phyloP scores from a whole-genome alignment of 2,329 filamentous ascomycete species.

The Magnaporthiopsis poae region DNA sequence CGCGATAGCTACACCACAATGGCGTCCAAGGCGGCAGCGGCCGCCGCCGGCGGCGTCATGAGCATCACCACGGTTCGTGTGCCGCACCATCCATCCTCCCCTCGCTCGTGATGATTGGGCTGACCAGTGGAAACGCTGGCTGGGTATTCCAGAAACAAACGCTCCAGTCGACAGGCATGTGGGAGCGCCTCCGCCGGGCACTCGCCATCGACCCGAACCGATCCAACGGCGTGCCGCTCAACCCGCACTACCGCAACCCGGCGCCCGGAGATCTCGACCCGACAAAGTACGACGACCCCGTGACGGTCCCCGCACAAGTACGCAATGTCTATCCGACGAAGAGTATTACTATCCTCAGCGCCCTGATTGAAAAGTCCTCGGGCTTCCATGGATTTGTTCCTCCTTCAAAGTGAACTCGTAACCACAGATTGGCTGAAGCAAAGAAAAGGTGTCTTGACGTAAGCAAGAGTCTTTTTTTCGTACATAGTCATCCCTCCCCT shows the following conservation, averaged over 20 bases:
- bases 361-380: too few relatives aligned
- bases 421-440: too few relatives aligned
- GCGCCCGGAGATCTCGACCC: conserved; percentile 66
- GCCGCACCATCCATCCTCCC: too few relatives aligned
- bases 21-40: conserved; percentile 51
- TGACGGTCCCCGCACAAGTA: conserved; percentile 73
- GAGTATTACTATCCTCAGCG: too few relatives aligned
- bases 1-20: conserved; percentile 32
- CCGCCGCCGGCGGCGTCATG: conserved; percentile 44
- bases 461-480: too few relatives aligned
- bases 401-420: too few relatives aligned
- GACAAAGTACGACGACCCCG: conserved; percentile 65
- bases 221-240: conserved; percentile 84
- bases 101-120: too few relatives aligned
- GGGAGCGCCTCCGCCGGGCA: conserved; percentile 69
- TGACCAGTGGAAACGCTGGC: background rate
- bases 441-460: too few relatives aligned
- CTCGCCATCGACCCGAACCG: conserved; percentile 77
- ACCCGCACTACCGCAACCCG: conserved; percentile 84
- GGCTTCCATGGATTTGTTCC: too few relatives aligned
- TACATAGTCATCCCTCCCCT: too few relatives aligned
- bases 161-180: conserved; percentile 78
- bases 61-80: conserved; percentile 48
- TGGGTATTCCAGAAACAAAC: conserved; percentile 74
- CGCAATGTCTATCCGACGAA: too few relatives aligned